These are phyloP conservation scores for Gossypium turneri DNA, from an alignment of 345 rosid genomes.

Conservation along the genomic window DNA sequence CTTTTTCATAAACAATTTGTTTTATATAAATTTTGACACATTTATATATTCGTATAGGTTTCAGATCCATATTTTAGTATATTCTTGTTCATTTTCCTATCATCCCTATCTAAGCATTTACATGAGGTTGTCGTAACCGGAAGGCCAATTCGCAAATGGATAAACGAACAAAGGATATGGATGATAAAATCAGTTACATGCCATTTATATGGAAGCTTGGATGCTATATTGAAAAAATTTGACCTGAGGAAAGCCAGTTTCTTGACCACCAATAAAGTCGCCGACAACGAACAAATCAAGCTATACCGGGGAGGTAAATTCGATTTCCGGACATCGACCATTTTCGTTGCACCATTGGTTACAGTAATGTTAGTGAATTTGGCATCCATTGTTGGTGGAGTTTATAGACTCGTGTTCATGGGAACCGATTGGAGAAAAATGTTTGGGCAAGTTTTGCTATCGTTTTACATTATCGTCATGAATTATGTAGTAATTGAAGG, in stretches of 20 bases:
- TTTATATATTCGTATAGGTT: slow-evolving; percentile 21
- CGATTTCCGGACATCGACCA: slow-evolving; percentile 33
- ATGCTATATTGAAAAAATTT: slow-evolving; percentile 26
- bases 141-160: slow-evolving; percentile 24
- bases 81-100: slow-evolving; percentile 29
- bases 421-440: slow-evolving; percentile 19
- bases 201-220: slow-evolving; percentile 26
- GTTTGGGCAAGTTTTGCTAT: slow-evolving; percentile 27
- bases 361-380: slow-evolving; percentile 30
- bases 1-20: neutral
- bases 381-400: slow-evolving; percentile 23
- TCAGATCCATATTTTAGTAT: slow-evolving; percentile 21
- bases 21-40: neutral
- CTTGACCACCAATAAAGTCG: slow-evolving; percentile 37
- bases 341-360: slow-evolving; percentile 36
- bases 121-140: slow-evolving; percentile 28
- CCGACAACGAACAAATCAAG: slow-evolving; percentile 22
- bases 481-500: slow-evolving; percentile 38
- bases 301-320: slow-evolving; percentile 33
- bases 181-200: slow-evolving; percentile 39
- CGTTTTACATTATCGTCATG: slow-evolving; percentile 30
- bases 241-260: slow-evolving; percentile 37
- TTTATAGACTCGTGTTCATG: slow-evolving; percentile 17
- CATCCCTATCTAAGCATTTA: slow-evolving; percentile 23
- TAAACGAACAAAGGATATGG: slow-evolving; percentile 38